Evolutionary conservation across 1,284 basidiomycete species (phyloP).

Genomic region (Austropuccinia psidii): DNA sequence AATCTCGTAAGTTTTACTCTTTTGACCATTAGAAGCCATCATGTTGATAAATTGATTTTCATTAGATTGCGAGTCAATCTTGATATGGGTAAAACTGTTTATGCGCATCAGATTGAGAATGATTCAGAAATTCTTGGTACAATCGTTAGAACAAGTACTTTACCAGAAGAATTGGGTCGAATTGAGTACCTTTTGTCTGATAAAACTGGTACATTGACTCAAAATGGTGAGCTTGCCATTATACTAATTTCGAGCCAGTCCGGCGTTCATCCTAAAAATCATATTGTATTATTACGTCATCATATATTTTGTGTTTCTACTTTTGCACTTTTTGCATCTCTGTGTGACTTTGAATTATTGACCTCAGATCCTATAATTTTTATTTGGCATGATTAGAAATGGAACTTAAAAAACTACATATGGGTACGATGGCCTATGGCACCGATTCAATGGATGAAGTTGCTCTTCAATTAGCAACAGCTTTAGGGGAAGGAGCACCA

Average conservation of each 20-base stretch:
- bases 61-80: conserved; percentile 87
- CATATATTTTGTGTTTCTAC: too few species aligned
- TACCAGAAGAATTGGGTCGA: conserved; percentile 92
- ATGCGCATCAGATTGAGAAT: conserved; percentile 87
- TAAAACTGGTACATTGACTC: conserved; percentile 95
- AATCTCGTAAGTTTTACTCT: conserved; percentile 73
- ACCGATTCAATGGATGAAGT: conserved; percentile 98
- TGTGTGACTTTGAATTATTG: too few species aligned
- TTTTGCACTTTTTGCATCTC: not conserved
- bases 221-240: conserved; percentile 64
- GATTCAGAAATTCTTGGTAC: conserved; percentile 88
- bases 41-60: too few species aligned
- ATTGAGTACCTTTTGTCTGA: conserved; percentile 94
- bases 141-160: conserved; percentile 89
- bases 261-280: not conserved
- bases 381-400: conserved; percentile 60
- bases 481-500: conserved; percentile 52
- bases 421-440: conserved; percentile 97
- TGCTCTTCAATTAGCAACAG: conserved; percentile 70
- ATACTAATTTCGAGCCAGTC: not conserved
- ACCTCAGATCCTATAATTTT: not conserved
- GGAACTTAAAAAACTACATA: conserved; percentile 97
- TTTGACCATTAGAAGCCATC: too few species aligned
- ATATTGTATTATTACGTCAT: not conserved
- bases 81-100: conserved; percentile 99